Percentiles rank a stretch among this genome's conserved stretches.
Conservation (phyloP, 2,329 filamentous ascomycete genomes). For the Neodidymelliopsis sp. region DNA sequence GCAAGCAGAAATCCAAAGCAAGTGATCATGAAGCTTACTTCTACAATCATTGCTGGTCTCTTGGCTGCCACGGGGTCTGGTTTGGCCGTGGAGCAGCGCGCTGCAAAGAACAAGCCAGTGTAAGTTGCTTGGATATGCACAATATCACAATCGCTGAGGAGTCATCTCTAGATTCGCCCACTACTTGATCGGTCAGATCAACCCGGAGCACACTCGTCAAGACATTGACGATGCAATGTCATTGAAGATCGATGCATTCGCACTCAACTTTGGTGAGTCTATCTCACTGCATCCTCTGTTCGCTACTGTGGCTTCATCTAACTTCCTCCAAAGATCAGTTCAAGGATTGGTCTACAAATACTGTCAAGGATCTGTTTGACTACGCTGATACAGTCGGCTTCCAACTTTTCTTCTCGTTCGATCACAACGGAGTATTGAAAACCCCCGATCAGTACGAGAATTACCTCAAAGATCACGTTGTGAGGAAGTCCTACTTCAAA, state of each 20-base stretch:
- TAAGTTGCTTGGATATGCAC: too few relatives aligned
- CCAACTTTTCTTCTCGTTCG: conserved; percentile 49
- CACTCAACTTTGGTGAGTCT: conserved; percentile 41
- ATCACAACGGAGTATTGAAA: conserved; percentile 33
- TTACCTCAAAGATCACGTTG: conserved; percentile 33
- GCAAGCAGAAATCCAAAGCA: not conserved
- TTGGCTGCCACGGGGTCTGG: conserved; percentile 1
- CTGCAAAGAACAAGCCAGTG: conserved; percentile 8
- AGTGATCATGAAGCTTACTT: not conserved
- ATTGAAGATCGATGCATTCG: conserved; percentile 47
- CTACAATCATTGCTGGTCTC: not conserved
- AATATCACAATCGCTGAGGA: too few relatives aligned
- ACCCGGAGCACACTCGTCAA: conserved; percentile 25
- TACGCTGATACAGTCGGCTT: conserved; percentile 40
- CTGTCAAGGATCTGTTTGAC: conserved; percentile 41
- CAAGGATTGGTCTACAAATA: conserved; percentile 34
- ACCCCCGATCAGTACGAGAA: conserved; percentile 36
- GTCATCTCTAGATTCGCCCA: conserved; percentile 34
- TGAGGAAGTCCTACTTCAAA: conserved; percentile 36
- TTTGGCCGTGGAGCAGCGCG: not conserved
- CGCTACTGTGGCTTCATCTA: not conserved
- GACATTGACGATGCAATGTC: conserved; percentile 38
- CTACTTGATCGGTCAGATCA: conserved; percentile 36
- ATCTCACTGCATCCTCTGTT: not conserved
- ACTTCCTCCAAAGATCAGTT: conserved; percentile 13